Base-by-base conservation (phyloP, 257 asterid species). In the Plantago major region DNA sequence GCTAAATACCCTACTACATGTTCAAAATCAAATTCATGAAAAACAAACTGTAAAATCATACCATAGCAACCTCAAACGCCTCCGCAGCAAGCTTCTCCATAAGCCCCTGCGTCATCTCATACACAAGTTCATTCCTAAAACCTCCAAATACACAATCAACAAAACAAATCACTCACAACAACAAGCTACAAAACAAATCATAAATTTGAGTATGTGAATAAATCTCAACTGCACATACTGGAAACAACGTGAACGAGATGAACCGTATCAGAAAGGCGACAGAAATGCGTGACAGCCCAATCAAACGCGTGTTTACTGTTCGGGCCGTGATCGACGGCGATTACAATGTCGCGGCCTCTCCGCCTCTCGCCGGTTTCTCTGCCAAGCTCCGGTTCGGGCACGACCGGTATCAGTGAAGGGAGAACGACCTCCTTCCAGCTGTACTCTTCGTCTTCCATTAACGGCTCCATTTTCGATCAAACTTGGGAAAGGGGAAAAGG, bases 301-400 rank as follows among this genome's bases (percentile, higher is more conserved):
- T 92, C 87, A 67, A 92, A 92, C 56, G 97, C 99, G 85, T 78
- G 95, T 71, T 84, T 89, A 74, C 99, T 92, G 5, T 84, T 92
- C 12, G 95, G 95, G 5, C 95, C 95, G 45, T 92, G 97, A 81
- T 92, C 99, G 28, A 92, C 81, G 0, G 94, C 97, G 65, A 92
- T 70, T 43, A 92, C 17, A 6, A 92, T 78, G 55, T 89, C 95
- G 5, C 97, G 89, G 18, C 99, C 99, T 62, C 99, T 81, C 52
- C 97, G 82, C 60, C 95, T 75, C 79, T 79, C 95, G 15, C 95
- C 93, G 70, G 81, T 76, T 62, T 86, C 97, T 38, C 95, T 76
- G 62, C 78, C 97, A 11, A 86, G 82, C 47, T 82, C 95, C 7
- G 92, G 95, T 69, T 70, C 76, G 12, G 84, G 76, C 1, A 76